Base-by-base conservation (phyloP, 2,329 filamentous ascomycete species). In the Phaeoacremonium minimum region DNA sequence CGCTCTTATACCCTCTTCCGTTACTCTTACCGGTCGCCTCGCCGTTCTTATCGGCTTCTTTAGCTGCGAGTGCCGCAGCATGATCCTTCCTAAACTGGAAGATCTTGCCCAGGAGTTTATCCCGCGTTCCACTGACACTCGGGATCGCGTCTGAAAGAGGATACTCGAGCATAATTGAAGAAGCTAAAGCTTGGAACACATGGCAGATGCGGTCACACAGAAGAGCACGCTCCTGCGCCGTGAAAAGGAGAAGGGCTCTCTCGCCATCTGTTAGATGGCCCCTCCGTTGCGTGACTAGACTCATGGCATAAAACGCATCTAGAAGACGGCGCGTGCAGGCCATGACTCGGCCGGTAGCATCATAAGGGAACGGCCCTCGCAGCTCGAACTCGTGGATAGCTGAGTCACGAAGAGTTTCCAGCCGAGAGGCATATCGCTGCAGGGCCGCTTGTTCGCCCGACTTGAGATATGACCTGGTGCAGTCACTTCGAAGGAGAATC, bases 281-380 rank as follows among this genome's bases (percentile, higher is more conserved):
- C 41, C 91, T 86, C 52, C 90, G 91, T 53, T 85, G 75, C 26
- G 95, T 89, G 44, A 96, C 83, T 9, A 96, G 78, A 45, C 91
- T 94, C 87, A 98, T 95, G 35, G 90, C 88, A 54, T 97, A 90
- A 59, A 98, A 96, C 26, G 87, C 84, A 60, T 96, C 90, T 5
- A 97, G 78, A 62, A 96, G 87, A 35, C 85, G 81, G 44, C 84
- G 83, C 1, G 90, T 95, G 8, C 83, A 83, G 15, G 78, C 76
- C 55, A 97, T 75, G 39, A 97, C 85, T 22, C 80, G 77, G 5
- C 75, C 77, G 55, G 86, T 90, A 13, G 79, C 74, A 30, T 75
- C 77, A 44, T 82, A 75, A 2, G 89, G 87, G 50, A 98, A 98
- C 0, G 90, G 88, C 0, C 91, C 87, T 28, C 83, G 78, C 6